A percentile compares a stretch with the other conserved stretches of the same genome.
Conservation (phyloP, 257 asterid genomes). For the Ajuga chamaepitys region DNA sequence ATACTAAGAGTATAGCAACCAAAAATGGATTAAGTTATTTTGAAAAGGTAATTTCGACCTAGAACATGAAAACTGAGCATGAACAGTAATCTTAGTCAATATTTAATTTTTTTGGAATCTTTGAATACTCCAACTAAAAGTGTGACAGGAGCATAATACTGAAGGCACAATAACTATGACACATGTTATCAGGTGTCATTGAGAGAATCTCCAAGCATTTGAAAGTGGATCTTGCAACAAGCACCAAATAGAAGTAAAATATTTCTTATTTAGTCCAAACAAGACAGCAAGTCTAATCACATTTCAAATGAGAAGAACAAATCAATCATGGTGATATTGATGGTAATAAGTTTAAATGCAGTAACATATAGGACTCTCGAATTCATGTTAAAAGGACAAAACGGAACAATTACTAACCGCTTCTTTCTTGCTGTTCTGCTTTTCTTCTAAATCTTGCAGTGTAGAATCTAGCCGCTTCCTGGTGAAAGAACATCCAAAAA, state of each 20-base stretch:
- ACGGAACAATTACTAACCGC: slow-evolving; percentile 43
- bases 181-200: background rate
- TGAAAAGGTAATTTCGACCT: background rate
- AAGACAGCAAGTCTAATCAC: background rate
- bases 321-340: background rate
- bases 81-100: background rate
- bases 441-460: slow-evolving; percentile 89
- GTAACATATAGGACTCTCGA: background rate
- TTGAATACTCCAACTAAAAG: background rate
- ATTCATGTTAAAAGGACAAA: background rate
- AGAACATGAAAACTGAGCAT: background rate
- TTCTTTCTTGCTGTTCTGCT: slow-evolving; percentile 90
- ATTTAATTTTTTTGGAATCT: too few species aligned
- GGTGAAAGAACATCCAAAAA: slow-evolving; percentile 17
- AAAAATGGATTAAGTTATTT: background rate
- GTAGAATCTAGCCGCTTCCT: slow-evolving; percentile 83
- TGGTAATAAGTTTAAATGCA: background rate
- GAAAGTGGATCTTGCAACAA: background rate
- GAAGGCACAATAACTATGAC: background rate
- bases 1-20: too few species aligned
- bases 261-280: slow-evolving; percentile 8
- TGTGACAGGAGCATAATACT: background rate
- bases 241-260: background rate
- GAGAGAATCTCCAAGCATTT: background rate
- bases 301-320: background rate